phyloP scores from a whole-genome alignment of 257 asterid genomes.

The Hygrophila difformis region DNA sequence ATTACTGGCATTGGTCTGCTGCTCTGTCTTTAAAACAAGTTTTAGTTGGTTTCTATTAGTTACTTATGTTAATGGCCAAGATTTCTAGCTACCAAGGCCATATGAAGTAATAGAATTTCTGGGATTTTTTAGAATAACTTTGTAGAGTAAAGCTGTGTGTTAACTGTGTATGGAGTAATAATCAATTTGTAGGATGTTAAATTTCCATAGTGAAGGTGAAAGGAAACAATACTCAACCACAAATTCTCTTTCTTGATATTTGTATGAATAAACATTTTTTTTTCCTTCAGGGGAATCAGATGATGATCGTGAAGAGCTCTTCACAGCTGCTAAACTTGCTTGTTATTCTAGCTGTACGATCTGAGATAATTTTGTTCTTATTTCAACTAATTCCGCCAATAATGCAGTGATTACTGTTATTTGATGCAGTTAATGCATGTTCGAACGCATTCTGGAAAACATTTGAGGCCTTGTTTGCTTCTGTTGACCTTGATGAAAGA shows the following conservation, averaged over 20 bases:
- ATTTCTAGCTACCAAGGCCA: background rate
- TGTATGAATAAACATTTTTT: background rate
- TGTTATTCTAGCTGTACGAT: constrained; percentile 54
- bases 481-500: constrained; percentile 55
- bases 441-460: constrained; percentile 79
- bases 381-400: constrained; percentile 7
- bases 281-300: constrained; percentile 74
- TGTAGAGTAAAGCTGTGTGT: constrained; percentile 8
- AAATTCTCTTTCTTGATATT: constrained; percentile 6
- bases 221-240: background rate
- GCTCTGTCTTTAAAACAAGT: background rate
- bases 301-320: constrained; percentile 82
- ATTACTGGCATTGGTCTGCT: background rate
- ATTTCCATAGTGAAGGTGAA: constrained; percentile 3
- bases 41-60: background rate
- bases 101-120: background rate
- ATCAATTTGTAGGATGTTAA: no score
- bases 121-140: no score
- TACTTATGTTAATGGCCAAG: background rate
- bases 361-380: constrained; percentile 6
- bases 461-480: constrained; percentile 56
- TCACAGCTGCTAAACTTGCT: constrained; percentile 65
- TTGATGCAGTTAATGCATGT: constrained; percentile 59
- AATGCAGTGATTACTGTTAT: constrained; percentile 11
- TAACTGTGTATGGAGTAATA: no score